Evolutionary conservation across 2,329 filamentous ascomycete species (phyloP), one percentile per base, ranked within the genome.

Genomic region (Stemphylium beticola): DNA sequence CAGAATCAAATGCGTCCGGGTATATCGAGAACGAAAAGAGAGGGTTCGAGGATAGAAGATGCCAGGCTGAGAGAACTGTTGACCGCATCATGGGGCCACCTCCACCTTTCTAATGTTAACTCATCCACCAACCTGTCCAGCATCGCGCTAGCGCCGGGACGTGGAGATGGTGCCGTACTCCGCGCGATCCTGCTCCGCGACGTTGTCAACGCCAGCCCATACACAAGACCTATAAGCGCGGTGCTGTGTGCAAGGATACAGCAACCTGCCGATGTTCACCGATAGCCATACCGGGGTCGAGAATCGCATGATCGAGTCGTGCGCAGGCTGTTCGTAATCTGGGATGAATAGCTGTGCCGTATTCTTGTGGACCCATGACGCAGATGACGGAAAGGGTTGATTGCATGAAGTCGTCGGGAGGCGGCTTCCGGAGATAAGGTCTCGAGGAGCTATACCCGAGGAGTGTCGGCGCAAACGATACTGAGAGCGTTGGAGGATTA

Each of bases 101-200:
- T 31, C 31, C 18, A 49, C 42, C 22, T 24, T 24, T 24, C 22
- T 7, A 24, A 24, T 22, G 32, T 54, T 50, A 38, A 42, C 31
- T 32, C 18, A 39, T 38, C 38, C 31, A 17, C 44, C 26, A 33
- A 45, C 54, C 49, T 49, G 34, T 54, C 33, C 20, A 51, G 32
- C 22, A 43, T 36, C 31, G 31, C 40, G 51, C 51, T 58, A 58
- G 32, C 36, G 38, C 55, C 20, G 46, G 38, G 29, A 51, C 29
- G 38, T 55, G 40, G 40, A 47, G 17, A 52, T 41, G 24, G 46
- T 32, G 49, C 36, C 37, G 37, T 40, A 22, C 29, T 24, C 22
- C 42, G 22, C 24, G 34, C 24, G 4, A 34, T 48, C 42, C 20
- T 22, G 26, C 26, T 45, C 49, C 44, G 8, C 46, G 33, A 24